A percentile compares a stretch with the other conserved stretches of the same genome.
Evolutionary conservation across 2,329 filamentous ascomycete species (phyloP).

Genomic region (Teratosphaeria nubilosa): DNA sequence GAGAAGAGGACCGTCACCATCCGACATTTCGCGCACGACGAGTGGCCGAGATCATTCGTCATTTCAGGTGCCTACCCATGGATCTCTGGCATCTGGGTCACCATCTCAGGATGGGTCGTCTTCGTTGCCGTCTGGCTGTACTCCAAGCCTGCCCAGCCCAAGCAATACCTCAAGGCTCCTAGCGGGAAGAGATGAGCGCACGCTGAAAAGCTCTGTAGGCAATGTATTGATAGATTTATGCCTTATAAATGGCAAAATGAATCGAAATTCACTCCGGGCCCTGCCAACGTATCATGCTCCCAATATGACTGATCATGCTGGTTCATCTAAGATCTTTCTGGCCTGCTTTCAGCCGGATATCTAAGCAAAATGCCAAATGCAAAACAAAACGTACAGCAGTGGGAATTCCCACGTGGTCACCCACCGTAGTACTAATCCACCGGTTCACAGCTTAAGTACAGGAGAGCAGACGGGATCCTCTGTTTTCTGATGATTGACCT

Average conservation of each 20-base stretch:
- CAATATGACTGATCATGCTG: too few relatives aligned
- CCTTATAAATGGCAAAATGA: neutral
- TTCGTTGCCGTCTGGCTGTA: slow-evolving; percentile 89
- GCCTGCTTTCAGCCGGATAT: too few relatives aligned
- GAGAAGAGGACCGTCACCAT: slow-evolving; percentile 94
- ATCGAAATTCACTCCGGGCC: neutral
- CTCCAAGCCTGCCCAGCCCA: slow-evolving; percentile 45
- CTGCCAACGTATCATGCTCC: too few relatives aligned
- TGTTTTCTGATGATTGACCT: too few relatives aligned
- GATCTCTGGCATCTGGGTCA: slow-evolving; percentile 79
- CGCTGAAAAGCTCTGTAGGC: neutral
- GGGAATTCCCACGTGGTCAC: too few relatives aligned
- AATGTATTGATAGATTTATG: neutral
- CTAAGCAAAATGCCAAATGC: too few relatives aligned
- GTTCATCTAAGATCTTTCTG: too few relatives aligned
- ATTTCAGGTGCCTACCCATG: slow-evolving; percentile 92
- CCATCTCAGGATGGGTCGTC: slow-evolving; percentile 69
- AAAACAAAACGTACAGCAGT: too few relatives aligned
- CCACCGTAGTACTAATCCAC: too few relatives aligned
- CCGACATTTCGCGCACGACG: slow-evolving; percentile 91
- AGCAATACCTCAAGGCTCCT: slow-evolving; percentile 4
- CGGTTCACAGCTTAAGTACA: too few relatives aligned
- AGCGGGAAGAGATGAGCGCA: neutral
- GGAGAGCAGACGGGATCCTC: too few relatives aligned
- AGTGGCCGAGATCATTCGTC: slow-evolving; percentile 82